Base-by-base conservation (phyloP, 495 filamentous ascomycete genomes). In the Talaromyces adpressus region DNA sequence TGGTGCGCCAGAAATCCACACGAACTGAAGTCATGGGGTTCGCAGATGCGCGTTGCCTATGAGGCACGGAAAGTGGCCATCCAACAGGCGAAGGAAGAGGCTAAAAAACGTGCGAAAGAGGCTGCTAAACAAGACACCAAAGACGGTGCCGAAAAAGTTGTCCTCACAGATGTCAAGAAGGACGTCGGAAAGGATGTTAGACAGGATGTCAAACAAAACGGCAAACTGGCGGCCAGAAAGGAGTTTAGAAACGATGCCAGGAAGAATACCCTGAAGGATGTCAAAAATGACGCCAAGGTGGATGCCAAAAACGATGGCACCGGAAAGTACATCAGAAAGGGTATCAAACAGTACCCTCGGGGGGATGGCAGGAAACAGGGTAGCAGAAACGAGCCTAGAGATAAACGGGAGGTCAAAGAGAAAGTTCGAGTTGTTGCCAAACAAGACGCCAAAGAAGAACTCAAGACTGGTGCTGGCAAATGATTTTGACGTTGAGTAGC, bases 1-100 rank as follows among this genome's bases (percentile, higher is more conserved):
- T 78, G 70, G 67, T 78, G 72, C 59, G 45, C 73, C 11, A 56
- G 65, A 64, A 68, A 78, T 22, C 70, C 70, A 0, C 62, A 69
- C 6, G 45, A 27, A 8, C 39, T 72, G 47, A 30, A 63, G 8
- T 52, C 36, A 9, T 75, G 72, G 72, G 73, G 56, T 4, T 16
- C 18, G 14, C 30, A 36, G 6, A 36, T 25, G 23, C 29, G 27
- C 14, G 56, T 18, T 32, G 56, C 11, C 3, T 36, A 32, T 20
- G 56, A 58, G 11, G 22, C 27, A 6, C 18, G 27, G 22, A 56
- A 27, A 29, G 3, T 29, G 22, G 52, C n/a, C 5, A 56, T 56
- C 2, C 52, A 58, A 36, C 56, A 14, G 14, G 27, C 30, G 16
- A 58, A 3, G 29, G 27, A 36, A 22, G 14, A 32, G 56, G 56